These are phyloP conservation scores for Tinospora cordifolia DNA, from an alignment of 164 flowering plant genomes.

Conservation along the genomic window DNA sequence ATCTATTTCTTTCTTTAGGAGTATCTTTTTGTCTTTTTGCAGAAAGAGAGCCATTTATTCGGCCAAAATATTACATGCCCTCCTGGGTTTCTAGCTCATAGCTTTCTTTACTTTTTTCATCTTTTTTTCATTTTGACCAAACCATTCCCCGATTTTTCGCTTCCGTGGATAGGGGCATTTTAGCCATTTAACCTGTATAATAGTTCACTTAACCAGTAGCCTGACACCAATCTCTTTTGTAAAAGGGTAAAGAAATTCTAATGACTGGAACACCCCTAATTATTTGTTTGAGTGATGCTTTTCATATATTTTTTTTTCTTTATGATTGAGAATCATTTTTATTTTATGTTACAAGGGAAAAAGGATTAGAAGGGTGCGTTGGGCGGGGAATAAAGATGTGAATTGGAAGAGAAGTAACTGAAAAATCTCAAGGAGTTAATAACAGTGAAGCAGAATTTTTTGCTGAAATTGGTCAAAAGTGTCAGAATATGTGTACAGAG, in stretches of 20 bases:
- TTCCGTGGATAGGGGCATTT: slow-evolving; percentile 3
- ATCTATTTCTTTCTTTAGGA: slow-evolving; percentile 6
- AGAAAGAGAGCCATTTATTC: slow-evolving; percentile 16
- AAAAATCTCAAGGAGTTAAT: slow-evolving; percentile 24
- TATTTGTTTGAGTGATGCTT: not conserved
- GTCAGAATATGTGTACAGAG: slow-evolving; percentile 51
- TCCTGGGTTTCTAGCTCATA: slow-evolving; percentile 18
- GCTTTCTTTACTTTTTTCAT: slow-evolving; percentile 3
- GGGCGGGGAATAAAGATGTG: slow-evolving; percentile 51
- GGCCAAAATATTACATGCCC: slow-evolving; percentile 8
- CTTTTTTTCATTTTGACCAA: slow-evolving; percentile 4
- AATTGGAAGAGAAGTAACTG: slow-evolving; percentile 56
- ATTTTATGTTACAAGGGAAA: not conserved
- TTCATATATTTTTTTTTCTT: not conserved
- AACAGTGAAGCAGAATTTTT: slow-evolving; percentile 40
- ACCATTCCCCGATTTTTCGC: not conserved
- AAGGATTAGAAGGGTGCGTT: not conserved
- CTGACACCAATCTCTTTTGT: slow-evolving; percentile 3
- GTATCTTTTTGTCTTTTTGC: slow-evolving; percentile 4
- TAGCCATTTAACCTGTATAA: not conserved
- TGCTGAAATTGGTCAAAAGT: slow-evolving; percentile 53
- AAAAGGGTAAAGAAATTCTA: slow-evolving; percentile 2
- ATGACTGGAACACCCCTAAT: not conserved
- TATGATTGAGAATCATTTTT: not conserved
- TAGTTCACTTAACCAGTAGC: not conserved